Conservation (phyloP, 768 basidiomycete species). For the Calocybe cyanea region DNA sequence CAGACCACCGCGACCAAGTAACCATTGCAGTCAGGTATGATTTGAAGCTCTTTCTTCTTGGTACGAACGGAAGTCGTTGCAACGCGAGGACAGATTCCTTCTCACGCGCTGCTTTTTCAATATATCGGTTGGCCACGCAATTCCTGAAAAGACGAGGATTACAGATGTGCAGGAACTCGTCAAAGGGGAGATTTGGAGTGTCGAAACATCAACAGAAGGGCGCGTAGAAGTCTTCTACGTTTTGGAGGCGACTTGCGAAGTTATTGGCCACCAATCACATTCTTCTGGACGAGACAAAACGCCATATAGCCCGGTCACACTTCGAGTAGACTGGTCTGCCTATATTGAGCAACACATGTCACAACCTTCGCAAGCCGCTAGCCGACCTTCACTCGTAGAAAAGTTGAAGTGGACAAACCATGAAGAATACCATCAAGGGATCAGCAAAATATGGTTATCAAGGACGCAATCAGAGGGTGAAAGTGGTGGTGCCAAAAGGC, state of each 20-base stretch:
- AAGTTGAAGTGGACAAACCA: conserved; percentile 61
- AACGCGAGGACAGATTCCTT: conserved; percentile 45
- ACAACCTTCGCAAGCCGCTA: conserved; percentile 9
- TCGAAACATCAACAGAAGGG: conserved; percentile 29
- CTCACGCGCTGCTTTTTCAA: conserved; percentile 62
- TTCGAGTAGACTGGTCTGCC: conserved; percentile 64
- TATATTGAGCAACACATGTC: conserved; percentile 38
- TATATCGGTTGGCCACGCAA: conserved; percentile 46
- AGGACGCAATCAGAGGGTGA: conserved; percentile 40
- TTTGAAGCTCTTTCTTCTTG: background rate
- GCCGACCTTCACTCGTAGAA: conserved; percentile 29
- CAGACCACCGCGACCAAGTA: conserved; percentile 55
- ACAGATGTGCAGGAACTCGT: conserved; percentile 51
- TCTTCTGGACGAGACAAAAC: background rate
- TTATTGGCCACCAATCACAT: conserved; percentile 42
- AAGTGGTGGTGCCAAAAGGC: conserved; percentile 35
- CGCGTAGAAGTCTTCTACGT: conserved; percentile 45
- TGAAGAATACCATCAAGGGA: conserved; percentile 66
- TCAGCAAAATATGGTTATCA: conserved; percentile 63
- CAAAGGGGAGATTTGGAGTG: conserved; percentile 55
- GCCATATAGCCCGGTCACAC: conserved; percentile 5
- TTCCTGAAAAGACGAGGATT: conserved; percentile 30
- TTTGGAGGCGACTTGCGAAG: conserved; percentile 71
- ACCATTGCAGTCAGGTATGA: conserved; percentile 52
- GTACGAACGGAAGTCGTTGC: conserved; percentile 1